Evolutionary conservation across 106 monocot genomes (phyloP), one percentile per base, ranked within the genome.

Genomic region (Platanthera zijinensis): DNA sequence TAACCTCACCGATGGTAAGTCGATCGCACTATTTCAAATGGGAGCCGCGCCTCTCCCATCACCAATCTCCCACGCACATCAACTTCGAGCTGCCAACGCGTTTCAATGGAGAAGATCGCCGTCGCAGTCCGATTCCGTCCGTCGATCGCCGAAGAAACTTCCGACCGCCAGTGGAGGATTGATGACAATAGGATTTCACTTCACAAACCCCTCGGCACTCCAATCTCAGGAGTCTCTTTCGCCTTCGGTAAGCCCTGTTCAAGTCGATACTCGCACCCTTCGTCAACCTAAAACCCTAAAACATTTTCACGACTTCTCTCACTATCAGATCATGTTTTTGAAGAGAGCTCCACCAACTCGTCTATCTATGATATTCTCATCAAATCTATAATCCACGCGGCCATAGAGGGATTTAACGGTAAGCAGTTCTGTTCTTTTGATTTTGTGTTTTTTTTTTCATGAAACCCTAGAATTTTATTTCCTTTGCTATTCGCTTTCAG

Each of bases 101-200:
- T 10, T 13, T 10, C 10, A 45, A 99, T 92, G 97, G 97, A 99
- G 85, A 99, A 90, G 70, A 99, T 99, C 83, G 87, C 91, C 19
- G 94, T 99, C 12, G 97, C 87, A 63, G 80, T 99, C 47, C 91
- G 97, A 14, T 83, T 93, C 86, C 97, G 97, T 5, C 97, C 92
- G 5, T 80, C 83, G n/a, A 70, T 32, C 50, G 63, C 75, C 56
- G 50, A 51, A 8, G 76, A 67, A 11, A n/a, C 75, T 47, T 5
- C 77, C 56, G 76, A 82, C 3, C 81, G 93, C 8, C 54, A 80
- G 46, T 97, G 96, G 96, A 75, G 67, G 79, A 72, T 97, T 66
- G 87, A 86, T 47, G 91, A 89, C 80, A 85, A 91, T 71, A 80
- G 89, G 75, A 89, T 97, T 86, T 79, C 89, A 53, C 91, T 97